Base-by-base conservation (phyloP, 306 rosid genomes). In the Macrotyloma uniflorum region DNA sequence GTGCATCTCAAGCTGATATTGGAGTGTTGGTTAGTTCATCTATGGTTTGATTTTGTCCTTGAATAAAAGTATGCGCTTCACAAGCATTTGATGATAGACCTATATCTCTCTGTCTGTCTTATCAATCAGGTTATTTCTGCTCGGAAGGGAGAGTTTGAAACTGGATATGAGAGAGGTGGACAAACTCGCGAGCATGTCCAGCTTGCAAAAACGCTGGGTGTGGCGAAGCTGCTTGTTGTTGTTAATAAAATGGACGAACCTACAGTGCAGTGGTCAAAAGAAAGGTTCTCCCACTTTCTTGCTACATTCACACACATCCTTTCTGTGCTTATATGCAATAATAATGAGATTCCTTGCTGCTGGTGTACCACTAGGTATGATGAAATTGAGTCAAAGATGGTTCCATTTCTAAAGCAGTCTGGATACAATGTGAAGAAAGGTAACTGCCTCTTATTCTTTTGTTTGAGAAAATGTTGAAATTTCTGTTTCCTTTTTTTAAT, bases 101-200 rank as follows among this genome's bases (percentile, higher is more conserved):
- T 72, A 20, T 78, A 28, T 53, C 22, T 71, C 13, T 61, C 36
- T 83, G n/a, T 63, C 47, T 12, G 7, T 32, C 72, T 26, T 74
- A 16, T 22, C 82, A 42, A 18, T 15, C 62, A 96, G 99, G 98
- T 96, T 61, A 93, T 96, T 73, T 96, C 99, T 87, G 99, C 99
- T 26, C 85, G 99, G 55, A 96, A 93, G 85, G 99, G 99, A 54
- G 99, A 96, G 83, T 96, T 96, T 78, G 99, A 96, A 84, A 96
- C 99, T 59, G 99, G 99, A 66, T 96, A 90, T 75, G 99, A 96
- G 93, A 91, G 90, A 78, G 99, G 99, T 84, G 99, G 99, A 30
- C 99, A 96, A 84, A 96, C 99, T 58, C 98, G 99, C 80, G 99
- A 96, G 63, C 99, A 96, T 43, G 99, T 96, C 76, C 97, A 91